These are phyloP conservation scores for Annona squamosa DNA, from an alignment of 164 flowering plant genomes.

Conservation along the genomic window DNA sequence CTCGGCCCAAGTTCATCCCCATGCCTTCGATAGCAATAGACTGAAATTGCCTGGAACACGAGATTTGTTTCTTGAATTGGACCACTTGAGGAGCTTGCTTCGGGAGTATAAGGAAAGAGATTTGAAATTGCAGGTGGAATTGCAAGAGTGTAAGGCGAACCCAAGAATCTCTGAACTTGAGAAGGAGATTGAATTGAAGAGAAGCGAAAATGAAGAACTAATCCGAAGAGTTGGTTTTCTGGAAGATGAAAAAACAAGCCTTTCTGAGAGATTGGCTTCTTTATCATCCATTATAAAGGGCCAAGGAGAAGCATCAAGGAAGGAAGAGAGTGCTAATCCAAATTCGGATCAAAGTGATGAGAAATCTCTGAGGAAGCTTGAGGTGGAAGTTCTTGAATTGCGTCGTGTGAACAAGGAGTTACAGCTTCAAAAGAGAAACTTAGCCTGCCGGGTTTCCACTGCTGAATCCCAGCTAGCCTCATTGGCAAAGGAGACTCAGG, in stretches of 20 bases:
- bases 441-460: constrained; percentile 51
- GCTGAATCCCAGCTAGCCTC: constrained; percentile 49
- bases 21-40: constrained; percentile 21
- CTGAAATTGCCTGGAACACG: constrained; percentile 37
- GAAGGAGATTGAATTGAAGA: constrained; percentile 41
- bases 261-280: constrained; percentile 35
- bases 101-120: constrained; percentile 74
- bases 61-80: constrained; percentile 64
- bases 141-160: constrained; percentile 37
- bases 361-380: constrained; percentile 22
- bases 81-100: constrained; percentile 51
- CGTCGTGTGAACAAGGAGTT: constrained; percentile 79
- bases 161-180: constrained; percentile 37
- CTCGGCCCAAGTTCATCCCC: constrained; percentile 53
- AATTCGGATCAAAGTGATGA: not conserved
- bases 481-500: constrained; percentile 56
- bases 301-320: constrained; percentile 15
- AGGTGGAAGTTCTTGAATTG: constrained; percentile 72
- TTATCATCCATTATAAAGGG: constrained; percentile 21
- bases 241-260: constrained; percentile 42
- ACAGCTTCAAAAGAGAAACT: constrained; percentile 73
- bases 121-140: constrained; percentile 44
- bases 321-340: constrained; percentile 16
- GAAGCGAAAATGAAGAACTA: constrained; percentile 36
- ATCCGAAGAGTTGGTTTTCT: constrained; percentile 28